Conservation (phyloP, 768 basidiomycete genomes). For the Tricholoma bakamatsutake region DNA sequence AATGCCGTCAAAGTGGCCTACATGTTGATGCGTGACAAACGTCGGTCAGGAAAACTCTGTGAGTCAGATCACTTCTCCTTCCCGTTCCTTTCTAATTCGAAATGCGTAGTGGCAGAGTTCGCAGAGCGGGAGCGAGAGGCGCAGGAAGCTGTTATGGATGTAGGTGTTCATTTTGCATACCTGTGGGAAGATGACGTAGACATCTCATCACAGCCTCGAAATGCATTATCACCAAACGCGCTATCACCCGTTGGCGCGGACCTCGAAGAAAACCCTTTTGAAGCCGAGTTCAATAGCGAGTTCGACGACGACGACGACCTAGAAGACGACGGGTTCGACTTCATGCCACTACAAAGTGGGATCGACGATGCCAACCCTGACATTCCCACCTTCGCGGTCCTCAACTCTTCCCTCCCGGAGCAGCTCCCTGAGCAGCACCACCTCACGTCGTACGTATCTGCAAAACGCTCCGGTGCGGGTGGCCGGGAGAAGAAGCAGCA, state of each 20-base stretch:
- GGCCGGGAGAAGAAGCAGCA: slow-evolving; percentile 60
- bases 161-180: slow-evolving; percentile 31
- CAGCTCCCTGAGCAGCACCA: slow-evolving; percentile 60
- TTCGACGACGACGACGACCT: slow-evolving; percentile 43
- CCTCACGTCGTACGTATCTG: slow-evolving; percentile 61
- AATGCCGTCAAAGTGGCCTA: slow-evolving; percentile 97
- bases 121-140: slow-evolving; percentile 87
- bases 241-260: slow-evolving; percentile 59
- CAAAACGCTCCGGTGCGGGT: slow-evolving; percentile 37
- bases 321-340: slow-evolving; percentile 34
- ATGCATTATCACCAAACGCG: slow-evolving; percentile 58
- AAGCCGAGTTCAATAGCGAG: slow-evolving; percentile 62
- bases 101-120: slow-evolving; percentile 55
- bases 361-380: slow-evolving; percentile 27
- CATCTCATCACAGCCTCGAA: slow-evolving; percentile 49
- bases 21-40: slow-evolving; percentile 86
- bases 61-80: slow-evolving; percentile 27
- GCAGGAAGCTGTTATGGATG: slow-evolving; percentile 74
- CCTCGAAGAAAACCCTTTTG: slow-evolving; percentile 74
- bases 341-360: slow-evolving; percentile 17
- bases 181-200: slow-evolving; percentile 7
- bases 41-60: slow-evolving; percentile 80
- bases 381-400: slow-evolving; percentile 73
- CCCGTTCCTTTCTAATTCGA: not conserved
- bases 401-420: slow-evolving; percentile 79